Base-by-base conservation (phyloP, 495 filamentous ascomycete species). In the Xylaria castorea region DNA sequence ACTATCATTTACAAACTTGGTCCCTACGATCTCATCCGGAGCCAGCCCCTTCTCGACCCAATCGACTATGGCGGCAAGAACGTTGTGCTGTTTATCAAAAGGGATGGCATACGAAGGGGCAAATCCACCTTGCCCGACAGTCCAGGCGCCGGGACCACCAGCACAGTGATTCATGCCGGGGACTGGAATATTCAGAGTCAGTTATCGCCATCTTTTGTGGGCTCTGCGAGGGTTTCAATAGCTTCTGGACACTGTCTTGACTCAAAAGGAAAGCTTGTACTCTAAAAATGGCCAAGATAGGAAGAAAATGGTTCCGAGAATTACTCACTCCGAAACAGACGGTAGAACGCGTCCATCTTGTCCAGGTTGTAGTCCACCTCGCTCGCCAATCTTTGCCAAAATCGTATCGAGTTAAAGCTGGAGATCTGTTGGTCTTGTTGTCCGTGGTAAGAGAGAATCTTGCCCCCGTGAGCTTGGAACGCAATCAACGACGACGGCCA, bases 31-130 rank as follows among this genome's bases (percentile, higher is more conserved):
- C 22, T 79, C 84, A 34, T 89, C 87, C 0, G 89, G 89, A 6
- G 87, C 83, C 25, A 82, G 78, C 0, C 85, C 88, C 1, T 89
- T 79, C 77, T 92, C 90, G 1, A 91, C 88, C 90, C 89, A 91
- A 18, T 79, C 75, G 12, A 91, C 86, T 76, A 92, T 80, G 4
- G 88, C 86, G 74, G 85, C 85, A 14, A 90, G 81, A 1, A 88
- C 84, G 72, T 87, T 87, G 38, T 80, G 74, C 14, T 73, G 57
- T 1, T 51, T 25, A 16, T 75, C 71, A 62, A 77, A 81, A 0
- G 81, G 82, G 16, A 83, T 73, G 14, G 51, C 77, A 1, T 79
- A 78, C 32, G 75, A 78, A 18, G 80, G 80, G 0, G 79, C 78
- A 3, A 25, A 36, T 1, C 74, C 70, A 3, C 77, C 80, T 75